Percentiles rank a stretch among this genome's conserved stretches.
Conservation (phyloP, 202 grass and related monocot species). For the Panicum hallii region DNA sequence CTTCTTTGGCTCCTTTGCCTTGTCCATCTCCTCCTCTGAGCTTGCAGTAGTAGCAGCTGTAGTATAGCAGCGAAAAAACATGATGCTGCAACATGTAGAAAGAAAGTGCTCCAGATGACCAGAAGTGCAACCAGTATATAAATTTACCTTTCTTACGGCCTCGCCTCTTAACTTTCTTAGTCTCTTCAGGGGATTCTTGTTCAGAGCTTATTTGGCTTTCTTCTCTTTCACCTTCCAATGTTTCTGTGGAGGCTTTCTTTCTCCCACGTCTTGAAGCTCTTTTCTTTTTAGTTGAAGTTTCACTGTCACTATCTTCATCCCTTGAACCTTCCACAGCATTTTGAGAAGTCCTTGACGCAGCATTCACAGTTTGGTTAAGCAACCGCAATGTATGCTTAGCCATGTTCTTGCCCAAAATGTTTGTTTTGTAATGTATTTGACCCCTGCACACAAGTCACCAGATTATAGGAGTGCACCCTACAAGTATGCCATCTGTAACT, state of each 20-base stretch:
- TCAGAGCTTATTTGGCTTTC: constrained; percentile 20
- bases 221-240: background rate
- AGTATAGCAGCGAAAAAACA: constrained; percentile 35
- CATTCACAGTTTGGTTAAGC: constrained; percentile 31
- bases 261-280: constrained; percentile 43
- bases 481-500: background rate
- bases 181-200: constrained; percentile 42
- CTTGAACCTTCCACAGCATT: constrained; percentile 40
- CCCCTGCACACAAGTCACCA: background rate
- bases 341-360: constrained; percentile 53
- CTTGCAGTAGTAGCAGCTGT: constrained; percentile 42
- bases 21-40: constrained; percentile 48
- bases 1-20: constrained; percentile 60
- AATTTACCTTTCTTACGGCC: constrained; percentile 63
- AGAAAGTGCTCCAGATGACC: background rate
- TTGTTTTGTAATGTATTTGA: constrained; percentile 38
- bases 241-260: constrained; percentile 40
- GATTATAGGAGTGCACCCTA: background rate
- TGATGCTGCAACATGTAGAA: background rate
- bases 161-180: constrained; percentile 54
- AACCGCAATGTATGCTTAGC: constrained; percentile 2
- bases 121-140: constrained; percentile 9
- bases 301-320: constrained; percentile 30
- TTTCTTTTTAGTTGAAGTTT: constrained; percentile 37
- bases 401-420: constrained; percentile 30